Conservation (phyloP, 345 rosid species). For the Cardamine resedifolia region DNA sequence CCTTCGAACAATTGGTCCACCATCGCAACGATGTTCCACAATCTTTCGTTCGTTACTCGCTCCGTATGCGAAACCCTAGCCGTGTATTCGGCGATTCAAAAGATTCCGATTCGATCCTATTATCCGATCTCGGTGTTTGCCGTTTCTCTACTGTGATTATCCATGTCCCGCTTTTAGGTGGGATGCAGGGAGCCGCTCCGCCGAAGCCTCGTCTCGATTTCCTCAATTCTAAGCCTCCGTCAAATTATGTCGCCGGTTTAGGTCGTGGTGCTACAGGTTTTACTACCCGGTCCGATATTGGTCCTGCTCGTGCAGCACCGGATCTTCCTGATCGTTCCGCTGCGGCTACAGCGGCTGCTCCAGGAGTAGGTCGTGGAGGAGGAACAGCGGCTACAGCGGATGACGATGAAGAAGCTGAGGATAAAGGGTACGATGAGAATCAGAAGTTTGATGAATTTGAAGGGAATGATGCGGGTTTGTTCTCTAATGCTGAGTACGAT, state of each 20-base stretch:
- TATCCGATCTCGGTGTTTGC: conserved; percentile 52
- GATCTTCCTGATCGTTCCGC: conserved; percentile 84
- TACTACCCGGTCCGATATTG: conserved; percentile 96
- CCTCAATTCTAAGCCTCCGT: conserved; percentile 77
- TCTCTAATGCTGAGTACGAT: conserved; percentile 85
- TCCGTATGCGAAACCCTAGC: conserved; percentile 32
- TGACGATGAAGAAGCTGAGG: conserved; percentile 85
- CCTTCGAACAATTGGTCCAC: conserved; percentile 51
- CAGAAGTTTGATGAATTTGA: conserved; percentile 97
- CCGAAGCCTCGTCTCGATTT: conserved; percentile 81
- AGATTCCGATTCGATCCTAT: conserved; percentile 37
- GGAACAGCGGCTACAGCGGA: conserved; percentile 70
- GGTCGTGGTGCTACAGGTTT: conserved; percentile 98
- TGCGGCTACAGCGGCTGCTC: conserved; percentile 42
- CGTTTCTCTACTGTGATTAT: conserved; percentile 54
- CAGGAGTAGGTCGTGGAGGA: conserved; percentile 58
- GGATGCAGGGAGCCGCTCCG: conserved; percentile 48
- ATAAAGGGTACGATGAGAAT: conserved; percentile 88
- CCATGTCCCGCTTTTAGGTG: conserved; percentile 77
- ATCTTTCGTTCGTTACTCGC: conserved; percentile 42
- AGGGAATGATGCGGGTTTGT: conserved; percentile 94
- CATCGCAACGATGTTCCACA: conserved; percentile 46
- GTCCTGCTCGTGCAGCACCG: conserved; percentile 94
- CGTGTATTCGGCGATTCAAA: not conserved
- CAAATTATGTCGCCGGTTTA: conserved; percentile 90